Percentiles rank a stretch among this genome's conserved stretches.
These are phyloP conservation scores for Cutaneotrichosporon arboriforme DNA, from an alignment of 1,284 basidiomycete genomes.

Conservation along the genomic window DNA sequence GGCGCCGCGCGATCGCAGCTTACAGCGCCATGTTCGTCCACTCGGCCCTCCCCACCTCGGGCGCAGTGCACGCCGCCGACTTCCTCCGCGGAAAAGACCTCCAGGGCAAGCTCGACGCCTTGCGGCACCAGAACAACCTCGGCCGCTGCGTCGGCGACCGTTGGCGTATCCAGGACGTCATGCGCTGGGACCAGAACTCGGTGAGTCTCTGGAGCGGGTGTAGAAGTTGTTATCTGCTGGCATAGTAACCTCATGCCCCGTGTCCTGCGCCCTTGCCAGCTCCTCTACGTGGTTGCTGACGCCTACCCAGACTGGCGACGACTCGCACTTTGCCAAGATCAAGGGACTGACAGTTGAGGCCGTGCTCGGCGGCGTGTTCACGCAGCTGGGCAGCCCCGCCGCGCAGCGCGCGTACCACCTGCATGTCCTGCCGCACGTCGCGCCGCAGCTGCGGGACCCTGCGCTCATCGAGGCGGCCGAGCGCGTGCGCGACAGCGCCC, in stretches of 20 bases:
- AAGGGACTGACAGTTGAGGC: constrained; percentile 42
- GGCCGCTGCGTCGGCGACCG: constrained; percentile 34
- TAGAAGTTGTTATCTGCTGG: no score
- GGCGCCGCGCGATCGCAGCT: constrained; percentile 38
- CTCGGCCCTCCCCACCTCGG: constrained; percentile 15
- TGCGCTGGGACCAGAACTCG: constrained; percentile 41
- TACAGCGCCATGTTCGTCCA: constrained; percentile 46
- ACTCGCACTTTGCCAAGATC: constrained; percentile 23
- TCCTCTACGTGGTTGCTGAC: no score
- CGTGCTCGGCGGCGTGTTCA: constrained; percentile 42
- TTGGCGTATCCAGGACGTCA: constrained; percentile 39
- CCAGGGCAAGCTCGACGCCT: constrained; percentile 31
- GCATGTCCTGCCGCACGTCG: constrained; percentile 36
- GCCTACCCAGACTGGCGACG: constrained; percentile 29
- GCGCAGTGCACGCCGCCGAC: constrained; percentile 2
- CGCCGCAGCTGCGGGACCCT: constrained; percentile 37
- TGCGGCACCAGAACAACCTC: constrained; percentile 37
- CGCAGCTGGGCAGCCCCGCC: constrained; percentile 42
- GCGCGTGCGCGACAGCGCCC: constrained; percentile 16
- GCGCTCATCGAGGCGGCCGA: constrained; percentile 29
- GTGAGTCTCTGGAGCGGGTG: constrained; percentile 24
- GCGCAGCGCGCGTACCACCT: constrained; percentile 46
- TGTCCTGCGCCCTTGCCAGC: no score
- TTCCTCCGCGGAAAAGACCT: constrained; percentile 15
- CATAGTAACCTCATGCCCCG: no score